Percentiles rank a stretch among this genome's conserved stretches.
Conservation (phyloP, 192 early-diverging fungal genomes). For the Coemansia erecta region DNA sequence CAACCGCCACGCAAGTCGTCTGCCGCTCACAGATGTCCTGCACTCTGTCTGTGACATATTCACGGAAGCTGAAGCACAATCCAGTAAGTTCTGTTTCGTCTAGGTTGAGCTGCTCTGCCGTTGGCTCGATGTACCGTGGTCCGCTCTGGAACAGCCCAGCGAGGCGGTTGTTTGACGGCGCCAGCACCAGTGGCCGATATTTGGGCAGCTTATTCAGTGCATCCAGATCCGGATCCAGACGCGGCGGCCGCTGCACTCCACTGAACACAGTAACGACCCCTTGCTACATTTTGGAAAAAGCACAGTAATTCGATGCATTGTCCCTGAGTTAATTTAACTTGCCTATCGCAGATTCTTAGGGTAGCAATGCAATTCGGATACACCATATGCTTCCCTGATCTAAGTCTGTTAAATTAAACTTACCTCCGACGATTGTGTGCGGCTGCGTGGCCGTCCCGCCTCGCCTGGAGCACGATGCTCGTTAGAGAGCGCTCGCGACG, state of each 20-base stretch:
- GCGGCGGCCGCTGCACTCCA: slow-evolving; percentile 35
- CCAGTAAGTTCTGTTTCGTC: slow-evolving; percentile 51
- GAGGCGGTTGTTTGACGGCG: slow-evolving; percentile 43
- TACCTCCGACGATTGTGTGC: slow-evolving; percentile 53
- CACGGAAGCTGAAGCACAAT: slow-evolving; percentile 49
- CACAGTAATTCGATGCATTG: not conserved
- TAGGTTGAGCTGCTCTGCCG: slow-evolving; percentile 49
- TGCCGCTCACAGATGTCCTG: slow-evolving; percentile 43
- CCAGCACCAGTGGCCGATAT: slow-evolving; percentile 47
- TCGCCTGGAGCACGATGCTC: slow-evolving; percentile 17
- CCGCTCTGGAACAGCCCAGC: slow-evolving; percentile 45
- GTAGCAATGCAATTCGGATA: too few relatives aligned
- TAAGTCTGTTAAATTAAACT: slow-evolving; percentile 2
- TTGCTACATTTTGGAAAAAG: slow-evolving; percentile 27
- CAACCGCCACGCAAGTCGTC: slow-evolving; percentile 23
- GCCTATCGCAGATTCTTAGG: not conserved
- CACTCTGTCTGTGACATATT: slow-evolving; percentile 37
- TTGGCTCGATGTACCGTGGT: slow-evolving; percentile 50
- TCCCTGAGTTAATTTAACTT: slow-evolving; percentile 3
- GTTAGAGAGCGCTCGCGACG: slow-evolving; percentile 40
- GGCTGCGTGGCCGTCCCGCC: slow-evolving; percentile 39
- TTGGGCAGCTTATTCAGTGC: slow-evolving; percentile 42
- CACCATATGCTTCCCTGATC: too few relatives aligned
- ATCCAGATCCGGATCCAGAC: slow-evolving; percentile 49
- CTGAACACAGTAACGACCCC: slow-evolving; percentile 51